Evolutionary conservation across 164 flowering plant species (phyloP), one percentile per base, ranked within the genome.

Genomic region (Magnolia changhungtana): DNA sequence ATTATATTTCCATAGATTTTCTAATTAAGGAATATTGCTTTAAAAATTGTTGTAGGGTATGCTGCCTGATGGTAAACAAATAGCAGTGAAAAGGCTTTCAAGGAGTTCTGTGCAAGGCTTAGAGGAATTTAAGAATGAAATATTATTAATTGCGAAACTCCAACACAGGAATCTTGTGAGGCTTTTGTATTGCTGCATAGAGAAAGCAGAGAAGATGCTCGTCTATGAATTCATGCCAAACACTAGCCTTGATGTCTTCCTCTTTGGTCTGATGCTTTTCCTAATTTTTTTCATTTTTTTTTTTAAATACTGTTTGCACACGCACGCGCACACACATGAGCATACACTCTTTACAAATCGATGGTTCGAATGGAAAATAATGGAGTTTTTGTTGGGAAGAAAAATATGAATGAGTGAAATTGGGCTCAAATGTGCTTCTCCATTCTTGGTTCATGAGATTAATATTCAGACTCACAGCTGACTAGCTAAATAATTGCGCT

Each of bases 141-240:
- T 85, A 31, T 45, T 45, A 0, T 64, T 87, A 69, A 83, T 84
- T 9, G 73, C 88, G 0, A 85, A 83, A 55, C 89, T 89, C 70
- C 90, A 89, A 37, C 92, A 89, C 77, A 58, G 84, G 18, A 89
- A 88, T 80, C 88, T 89, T 8, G 90, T 88, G 4, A 85, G 70
- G 49, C 80, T 87, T 5, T 37, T 87, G 7, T 90, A 87, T 6
- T 85, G 81, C 16, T 87, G 89, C 82, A 75, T 81, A 24, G 73
- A 85, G 9, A 75, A 70, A 16, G 82, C 80, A 69, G 87, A 87
- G 51, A 80, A 71, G 61, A 78, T 89, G 80, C 59, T 89, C 29
- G 61, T 86, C 24, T 86, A 87, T 74, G 90, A 86, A 59, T 87
- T 69, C 72, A 37, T 84, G 76, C 70, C 83, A 24, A 86, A 86